Conservation (phyloP, 2,329 filamentous ascomycete genomes). For the Aspergillus carbonarius region DNA sequence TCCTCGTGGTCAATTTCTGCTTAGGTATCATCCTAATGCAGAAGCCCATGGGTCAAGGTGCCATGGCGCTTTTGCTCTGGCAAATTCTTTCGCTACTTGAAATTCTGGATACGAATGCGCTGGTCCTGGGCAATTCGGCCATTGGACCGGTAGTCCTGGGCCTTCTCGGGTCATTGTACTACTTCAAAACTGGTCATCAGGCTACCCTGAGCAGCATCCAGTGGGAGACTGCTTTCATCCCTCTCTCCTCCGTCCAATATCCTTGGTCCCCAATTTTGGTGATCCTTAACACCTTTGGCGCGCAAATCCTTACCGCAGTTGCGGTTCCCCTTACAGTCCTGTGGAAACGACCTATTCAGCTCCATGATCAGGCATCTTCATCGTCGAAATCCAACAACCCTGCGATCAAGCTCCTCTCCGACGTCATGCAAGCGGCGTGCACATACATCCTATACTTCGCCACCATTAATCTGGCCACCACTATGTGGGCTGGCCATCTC, state of each 20-base stretch:
- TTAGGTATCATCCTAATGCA: constrained; percentile 76
- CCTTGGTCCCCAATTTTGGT: constrained; percentile 86
- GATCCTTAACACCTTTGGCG: constrained; percentile 80
- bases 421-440: constrained; percentile 67
- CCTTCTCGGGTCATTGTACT: constrained; percentile 89
- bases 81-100: constrained; percentile 78
- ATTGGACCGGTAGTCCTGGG: constrained; percentile 83
- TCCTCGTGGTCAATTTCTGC: constrained; percentile 77
- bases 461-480: constrained; percentile 78
- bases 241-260: constrained; percentile 77
- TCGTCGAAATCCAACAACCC: constrained; percentile 26
- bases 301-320: constrained; percentile 78
- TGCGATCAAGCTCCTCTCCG: constrained; percentile 57
- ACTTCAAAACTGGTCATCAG: constrained; percentile 97
- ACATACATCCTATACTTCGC: constrained; percentile 81
- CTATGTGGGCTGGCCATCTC: constrained; percentile 84
- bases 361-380: constrained; percentile 48
- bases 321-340: constrained; percentile 78
- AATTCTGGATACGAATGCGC: constrained; percentile 61
- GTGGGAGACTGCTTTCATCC: constrained; percentile 94
- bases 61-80: constrained; percentile 78
- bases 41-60: constrained; percentile 90
- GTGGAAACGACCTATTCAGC: constrained; percentile 84
- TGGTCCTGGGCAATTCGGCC: constrained; percentile 60
- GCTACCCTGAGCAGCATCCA: constrained; percentile 84